Percentiles rank a stretch among this genome's conserved stretches.
Evolutionary conservation across 371 early-diverging fungal genomes (phyloP).

Genomic region (Funneliformis caledonium): DNA sequence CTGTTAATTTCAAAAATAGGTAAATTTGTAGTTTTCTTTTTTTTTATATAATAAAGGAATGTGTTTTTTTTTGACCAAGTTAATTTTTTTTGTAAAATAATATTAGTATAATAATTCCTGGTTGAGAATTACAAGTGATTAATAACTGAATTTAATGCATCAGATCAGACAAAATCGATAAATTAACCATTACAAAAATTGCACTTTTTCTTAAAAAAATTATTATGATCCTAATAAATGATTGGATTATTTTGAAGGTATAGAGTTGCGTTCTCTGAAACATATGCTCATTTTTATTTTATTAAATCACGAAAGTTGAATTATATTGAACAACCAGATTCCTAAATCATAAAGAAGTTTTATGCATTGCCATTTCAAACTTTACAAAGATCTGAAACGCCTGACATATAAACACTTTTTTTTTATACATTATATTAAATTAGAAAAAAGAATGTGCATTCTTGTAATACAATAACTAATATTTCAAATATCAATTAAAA

Average conservation of each 20-base stretch:
- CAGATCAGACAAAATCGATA: background rate
- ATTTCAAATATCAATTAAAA: too few relatives aligned
- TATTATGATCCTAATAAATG: background rate
- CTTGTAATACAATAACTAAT: too few relatives aligned
- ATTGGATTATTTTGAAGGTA: background rate
- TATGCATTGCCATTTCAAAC: background rate
- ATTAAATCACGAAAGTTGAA: background rate
- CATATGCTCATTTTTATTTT: background rate
- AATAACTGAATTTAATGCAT: background rate
- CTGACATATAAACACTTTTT: background rate
- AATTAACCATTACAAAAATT: background rate
- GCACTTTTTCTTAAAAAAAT: too few relatives aligned
- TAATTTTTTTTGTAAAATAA: background rate
- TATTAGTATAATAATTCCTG: background rate
- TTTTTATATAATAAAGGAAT: background rate
- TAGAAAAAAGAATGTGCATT: too few relatives aligned
- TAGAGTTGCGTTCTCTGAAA: constrained; percentile 9
- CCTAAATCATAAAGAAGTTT: background rate
- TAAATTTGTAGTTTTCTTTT: background rate
- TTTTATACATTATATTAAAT: background rate
- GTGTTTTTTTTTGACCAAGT: too few relatives aligned
- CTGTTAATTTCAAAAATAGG: constrained; percentile 17
- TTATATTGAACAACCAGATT: background rate
- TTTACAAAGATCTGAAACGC: background rate
- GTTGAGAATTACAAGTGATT: background rate